Base-by-base conservation (phyloP, 306 rosid genomes). In the Chamaecrista fasciculata region DNA sequence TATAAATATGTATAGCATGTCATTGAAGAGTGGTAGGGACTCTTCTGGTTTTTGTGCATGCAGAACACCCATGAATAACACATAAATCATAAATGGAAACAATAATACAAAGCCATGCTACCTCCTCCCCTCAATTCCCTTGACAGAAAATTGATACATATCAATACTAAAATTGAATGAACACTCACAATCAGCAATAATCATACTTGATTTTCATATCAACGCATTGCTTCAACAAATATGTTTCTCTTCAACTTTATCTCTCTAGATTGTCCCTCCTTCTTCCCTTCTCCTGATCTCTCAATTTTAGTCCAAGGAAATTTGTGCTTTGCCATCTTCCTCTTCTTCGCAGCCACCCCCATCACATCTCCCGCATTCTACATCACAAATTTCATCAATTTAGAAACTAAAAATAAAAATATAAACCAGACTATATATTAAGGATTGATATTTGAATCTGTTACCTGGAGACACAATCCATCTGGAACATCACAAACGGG, bases 401-500 rank as follows among this genome's bases (percentile, higher is more conserved):
- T 8, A 33, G 7, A 33, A 33, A 33, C n/a, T n/a, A n/a, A n/a
- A n/a, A n/a, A n/a, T n/a, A n/a, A n/a, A n/a, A n/a, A n/a, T n/a
- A n/a, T n/a, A 29, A 29, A 29, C 34, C 5, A 29, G 5, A 29
- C 5, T 29, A 2, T 2, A 29, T 29, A 29, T 29, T 29, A 2
- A 29, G 5, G 34, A 29, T 29, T 5, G 5, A 29, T 2, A 29
- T 29, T 12, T 23, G 16, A 7, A 36, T 19, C 9, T 56, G 64
- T 51, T 77, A 90, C 95, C 82, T 77, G 71, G 36, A 90, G 92
- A 72, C 97, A 90, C 1, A 87, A 78, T 62, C 90, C 87, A 6
- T 82, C 83, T 42, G 77, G 50, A 20, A 79, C 23, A 55, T 86
- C 97, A 67, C 95, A 90, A 62, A 87, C 70, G 72, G 95, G 97